Conservation (phyloP, 129 eudicot genomes). For the Saussurea involucrata region DNA sequence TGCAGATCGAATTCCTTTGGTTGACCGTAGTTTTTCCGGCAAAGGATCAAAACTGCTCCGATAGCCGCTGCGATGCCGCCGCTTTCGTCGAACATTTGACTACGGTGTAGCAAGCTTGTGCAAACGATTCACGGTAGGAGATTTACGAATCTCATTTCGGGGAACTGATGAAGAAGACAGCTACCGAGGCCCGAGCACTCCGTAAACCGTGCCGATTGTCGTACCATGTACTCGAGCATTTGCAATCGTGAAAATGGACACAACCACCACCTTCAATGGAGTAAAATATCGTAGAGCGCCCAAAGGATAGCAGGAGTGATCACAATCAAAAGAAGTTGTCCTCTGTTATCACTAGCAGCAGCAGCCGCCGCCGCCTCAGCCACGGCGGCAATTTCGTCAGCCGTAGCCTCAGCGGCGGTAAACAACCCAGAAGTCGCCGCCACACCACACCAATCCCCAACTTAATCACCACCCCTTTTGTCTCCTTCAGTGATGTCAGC, state of each 20-base stretch:
- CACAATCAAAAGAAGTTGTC: constrained; percentile 74
- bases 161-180: constrained; percentile 37
- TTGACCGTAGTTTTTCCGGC: constrained; percentile 64
- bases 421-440: constrained; percentile 55
- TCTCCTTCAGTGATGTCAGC: constrained; percentile 86
- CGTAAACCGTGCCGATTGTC: constrained; percentile 79
- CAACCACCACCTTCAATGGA: no score
- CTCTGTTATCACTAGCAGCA: constrained; percentile 58
- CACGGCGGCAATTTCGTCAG: constrained; percentile 39
- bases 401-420: constrained; percentile 54
- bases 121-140: constrained; percentile 80
- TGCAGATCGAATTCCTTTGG: constrained; percentile 69
- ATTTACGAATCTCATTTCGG: constrained; percentile 44
- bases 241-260: constrained; percentile 56
- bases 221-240: constrained; percentile 86
- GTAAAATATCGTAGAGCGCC: constrained; percentile 87
- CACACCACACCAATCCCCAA: constrained; percentile 73
- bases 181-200: constrained; percentile 68
- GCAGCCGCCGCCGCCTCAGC: constrained; percentile 38
- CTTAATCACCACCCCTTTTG: constrained; percentile 67
- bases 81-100: constrained; percentile 68
- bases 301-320: constrained; percentile 80
- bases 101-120: constrained; percentile 65
- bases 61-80: constrained; percentile 74
- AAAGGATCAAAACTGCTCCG: constrained; percentile 73